phyloP scores from a whole-genome alignment of 1,139 yeast species.

The Yamadazyma aaseri region DNA sequence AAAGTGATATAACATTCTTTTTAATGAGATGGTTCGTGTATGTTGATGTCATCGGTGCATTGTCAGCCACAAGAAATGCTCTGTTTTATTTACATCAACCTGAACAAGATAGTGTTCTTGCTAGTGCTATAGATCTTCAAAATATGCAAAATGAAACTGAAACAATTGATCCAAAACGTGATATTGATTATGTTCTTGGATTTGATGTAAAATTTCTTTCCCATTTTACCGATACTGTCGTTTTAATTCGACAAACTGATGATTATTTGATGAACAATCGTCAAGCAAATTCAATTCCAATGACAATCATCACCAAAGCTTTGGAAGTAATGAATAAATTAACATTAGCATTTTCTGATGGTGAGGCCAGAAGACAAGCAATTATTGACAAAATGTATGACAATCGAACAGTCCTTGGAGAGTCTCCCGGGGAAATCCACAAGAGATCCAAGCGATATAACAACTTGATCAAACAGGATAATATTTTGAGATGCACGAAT shows the following conservation, averaged over 20 bases:
- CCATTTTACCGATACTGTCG: constrained; percentile 45
- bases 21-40: constrained; percentile 72
- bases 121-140: constrained; percentile 17
- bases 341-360: constrained; percentile 28
- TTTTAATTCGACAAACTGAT: constrained; percentile 42
- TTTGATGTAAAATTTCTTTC: constrained; percentile 56
- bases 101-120: constrained; percentile 15
- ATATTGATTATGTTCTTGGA: constrained; percentile 59
- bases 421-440: constrained; percentile 2
- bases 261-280: constrained; percentile 16
- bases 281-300: constrained; percentile 22
- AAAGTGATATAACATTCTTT: constrained; percentile 53
- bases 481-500: constrained; percentile 51
- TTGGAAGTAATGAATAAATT: constrained; percentile 45
- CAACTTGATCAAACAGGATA: constrained; percentile 32
- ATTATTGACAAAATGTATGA: constrained; percentile 26
- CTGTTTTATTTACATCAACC: constrained; percentile 24
- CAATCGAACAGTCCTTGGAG: background rate
- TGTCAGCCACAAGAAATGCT: constrained; percentile 39
- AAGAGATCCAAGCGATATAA: constrained; percentile 10
- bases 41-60: constrained; percentile 64
- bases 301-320: constrained; percentile 40
- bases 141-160: constrained; percentile 11
- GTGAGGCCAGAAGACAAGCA: constrained; percentile 33
- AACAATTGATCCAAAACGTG: constrained; percentile 30